Evolutionary conservation across 2,329 filamentous ascomycete genomes (phyloP), one percentile per base, ranked within the genome.

Genomic region (Penicillium sp.): DNA sequence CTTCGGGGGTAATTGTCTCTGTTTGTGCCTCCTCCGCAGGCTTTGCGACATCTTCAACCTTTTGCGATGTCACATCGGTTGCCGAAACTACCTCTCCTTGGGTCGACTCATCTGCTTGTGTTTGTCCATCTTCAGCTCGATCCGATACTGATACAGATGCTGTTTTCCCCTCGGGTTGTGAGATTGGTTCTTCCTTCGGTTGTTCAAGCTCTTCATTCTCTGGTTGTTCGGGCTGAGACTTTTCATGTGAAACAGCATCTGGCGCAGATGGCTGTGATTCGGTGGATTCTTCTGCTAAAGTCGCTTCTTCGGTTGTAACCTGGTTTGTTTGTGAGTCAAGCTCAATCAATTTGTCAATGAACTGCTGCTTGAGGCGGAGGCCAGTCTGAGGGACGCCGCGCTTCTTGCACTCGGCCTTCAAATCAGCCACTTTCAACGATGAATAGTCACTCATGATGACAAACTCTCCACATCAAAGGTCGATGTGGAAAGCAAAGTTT

Each of bases 371-470:
- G 25, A 86, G 81, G 71, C 92, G 90, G 51, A 91, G 80, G 9
- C 90, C 90, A 25, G 84, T 83, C 60, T 86, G 83, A 6, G 85
- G 78, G 39, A 92, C 82, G n/a, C 86, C 86, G 61, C 89, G 84
- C 57, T 79, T 81, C 75, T 90, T 91, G 41, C 92, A 81, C 78
- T 92, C 88, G 23, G 84, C 84, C 74, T 87, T 89, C 57, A 93
- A 82, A 68, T 92, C 88, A 34, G 86, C 80, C 61, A 93, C 90
- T 76, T 90, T 92, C 68, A 87, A 81, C 73, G 80, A 81, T 54
- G 71, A 78, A 70, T 81, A 84, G 63, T 83, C 81, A 59, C 76
- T 75, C 81, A 83, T 83, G 34, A 40, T 70, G 61, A 50, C 25
- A 50, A 23, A 15, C 27, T 40, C 41, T 48, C 33, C 57, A 39